Evolutionary conservation across 1,284 basidiomycete genomes (phyloP).

Genomic region (Irpex lacteus): DNA sequence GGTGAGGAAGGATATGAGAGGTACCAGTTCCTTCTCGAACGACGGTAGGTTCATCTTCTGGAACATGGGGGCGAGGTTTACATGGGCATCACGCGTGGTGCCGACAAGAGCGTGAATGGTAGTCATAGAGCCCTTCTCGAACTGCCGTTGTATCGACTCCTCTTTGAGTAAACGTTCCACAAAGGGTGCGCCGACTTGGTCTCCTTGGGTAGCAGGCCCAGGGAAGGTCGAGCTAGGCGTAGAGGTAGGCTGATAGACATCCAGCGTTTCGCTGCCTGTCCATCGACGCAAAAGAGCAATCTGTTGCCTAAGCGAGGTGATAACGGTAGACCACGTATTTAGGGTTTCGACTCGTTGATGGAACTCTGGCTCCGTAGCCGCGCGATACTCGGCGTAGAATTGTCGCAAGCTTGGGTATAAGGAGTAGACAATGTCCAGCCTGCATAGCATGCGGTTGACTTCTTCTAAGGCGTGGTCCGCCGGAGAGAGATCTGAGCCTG

Average conservation of each 20-base stretch:
- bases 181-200: constrained; percentile 70
- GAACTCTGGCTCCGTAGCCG: constrained; percentile 65
- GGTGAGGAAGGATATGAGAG: constrained; percentile 93
- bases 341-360: constrained; percentile 82
- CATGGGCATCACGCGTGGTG: constrained; percentile 85
- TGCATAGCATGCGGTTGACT: constrained; percentile 73
- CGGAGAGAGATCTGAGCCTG: constrained; percentile 39
- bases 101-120: constrained; percentile 86
- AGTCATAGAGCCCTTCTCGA: constrained; percentile 87
- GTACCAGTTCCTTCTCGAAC: constrained; percentile 90
- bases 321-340: constrained; percentile 86
- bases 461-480: constrained; percentile 61
- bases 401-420: constrained; percentile 86
- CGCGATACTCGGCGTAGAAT: constrained; percentile 76
- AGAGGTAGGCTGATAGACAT: constrained; percentile 73
- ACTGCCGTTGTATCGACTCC: constrained; percentile 90
- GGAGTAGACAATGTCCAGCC: constrained; percentile 80
- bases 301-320: constrained; percentile 76
- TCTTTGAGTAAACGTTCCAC: constrained; percentile 96
- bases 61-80: constrained; percentile 74
- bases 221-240: constrained; percentile 16
- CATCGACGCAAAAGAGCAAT: constrained; percentile 80
- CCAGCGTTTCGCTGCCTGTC: constrained; percentile 90
- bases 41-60: constrained; percentile 87
- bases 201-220: constrained; percentile 13